These are phyloP conservation scores for Trichosanthes cucumerina DNA, from an alignment of 306 rosid species.

Conservation along the genomic window DNA sequence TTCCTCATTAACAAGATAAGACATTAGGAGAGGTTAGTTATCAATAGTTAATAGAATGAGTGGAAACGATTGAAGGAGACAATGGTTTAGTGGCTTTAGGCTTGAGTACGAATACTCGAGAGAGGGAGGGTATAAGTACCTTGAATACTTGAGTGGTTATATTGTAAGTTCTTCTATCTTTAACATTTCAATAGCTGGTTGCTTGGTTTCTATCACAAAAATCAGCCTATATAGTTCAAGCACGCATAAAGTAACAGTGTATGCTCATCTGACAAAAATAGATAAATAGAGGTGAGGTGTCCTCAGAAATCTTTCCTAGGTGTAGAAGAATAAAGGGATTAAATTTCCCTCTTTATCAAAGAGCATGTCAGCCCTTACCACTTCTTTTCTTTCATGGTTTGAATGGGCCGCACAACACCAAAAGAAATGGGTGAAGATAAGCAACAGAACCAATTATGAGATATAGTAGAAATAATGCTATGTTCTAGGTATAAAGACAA, in stretches of 20 bases:
- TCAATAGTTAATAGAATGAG: too few species aligned
- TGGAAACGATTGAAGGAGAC: too few species aligned
- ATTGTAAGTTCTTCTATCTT: not conserved
- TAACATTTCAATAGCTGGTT: not conserved
- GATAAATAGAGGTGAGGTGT: not conserved
- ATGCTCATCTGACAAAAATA: not conserved
- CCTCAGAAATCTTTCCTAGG: not conserved
- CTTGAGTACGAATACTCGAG: too few species aligned
- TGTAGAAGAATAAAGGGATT: not conserved
- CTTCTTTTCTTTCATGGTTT: not conserved
- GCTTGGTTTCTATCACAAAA: not conserved
- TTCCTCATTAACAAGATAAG: not conserved
- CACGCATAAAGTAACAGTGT: not conserved
- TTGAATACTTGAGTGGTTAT: too few species aligned
- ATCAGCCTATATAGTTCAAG: not conserved
- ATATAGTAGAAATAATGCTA: not conserved
- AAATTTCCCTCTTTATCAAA: not conserved
- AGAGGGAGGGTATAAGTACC: not conserved
- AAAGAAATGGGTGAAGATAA: not conserved
- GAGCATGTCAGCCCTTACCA: not conserved
- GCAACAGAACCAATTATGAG: not conserved
- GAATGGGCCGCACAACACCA: not conserved
- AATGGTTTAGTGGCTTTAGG: too few species aligned
- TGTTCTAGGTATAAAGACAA: not conserved
- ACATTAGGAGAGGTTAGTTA: not conserved